These are phyloP conservation scores for Exserohilum rostratum DNA, from an alignment of 2,329 filamentous ascomycete genomes.

Conservation along the genomic window DNA sequence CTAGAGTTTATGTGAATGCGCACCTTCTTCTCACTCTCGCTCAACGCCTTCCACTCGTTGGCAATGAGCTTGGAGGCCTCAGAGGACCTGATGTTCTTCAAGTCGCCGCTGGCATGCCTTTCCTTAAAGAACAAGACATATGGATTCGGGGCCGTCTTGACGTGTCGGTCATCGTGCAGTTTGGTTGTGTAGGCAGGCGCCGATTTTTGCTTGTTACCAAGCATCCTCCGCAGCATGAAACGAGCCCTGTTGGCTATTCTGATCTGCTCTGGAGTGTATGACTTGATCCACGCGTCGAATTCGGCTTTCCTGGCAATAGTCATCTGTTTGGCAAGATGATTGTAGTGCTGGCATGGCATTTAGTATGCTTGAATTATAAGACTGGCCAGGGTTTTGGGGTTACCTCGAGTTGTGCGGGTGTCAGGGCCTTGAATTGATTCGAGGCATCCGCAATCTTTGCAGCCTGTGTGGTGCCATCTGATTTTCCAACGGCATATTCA, in stretches of 20 bases:
- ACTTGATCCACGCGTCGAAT: slow-evolving; percentile 61
- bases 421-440: slow-evolving; percentile 34
- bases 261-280: slow-evolving; percentile 63
- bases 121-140: slow-evolving; percentile 56
- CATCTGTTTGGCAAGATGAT: slow-evolving; percentile 57
- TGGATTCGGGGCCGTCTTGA: slow-evolving; percentile 51
- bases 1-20: not conserved
- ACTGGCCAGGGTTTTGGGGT: not conserved
- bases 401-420: slow-evolving; percentile 47
- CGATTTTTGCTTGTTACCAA: slow-evolving; percentile 11
- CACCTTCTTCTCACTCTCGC: slow-evolving; percentile 57
- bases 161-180: slow-evolving; percentile 62
- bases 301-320: slow-evolving; percentile 52
- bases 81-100: slow-evolving; percentile 51
- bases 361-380: slow-evolving; percentile 1
- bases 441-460: slow-evolving; percentile 5
- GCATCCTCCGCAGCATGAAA: slow-evolving; percentile 35
- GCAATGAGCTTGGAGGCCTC: slow-evolving; percentile 53
- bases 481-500: slow-evolving; percentile 19
- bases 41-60: slow-evolving; percentile 58
- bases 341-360: slow-evolving; percentile 52
- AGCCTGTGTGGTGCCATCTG: slow-evolving; percentile 3
- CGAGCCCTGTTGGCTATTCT: slow-evolving; percentile 65
- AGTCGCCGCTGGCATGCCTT: slow-evolving; percentile 56
- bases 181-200: slow-evolving; percentile 12